These are phyloP conservation scores for Paracoccidioides lutzii DNA, from an alignment of 2,329 filamentous ascomycete species.

Conservation along the genomic window DNA sequence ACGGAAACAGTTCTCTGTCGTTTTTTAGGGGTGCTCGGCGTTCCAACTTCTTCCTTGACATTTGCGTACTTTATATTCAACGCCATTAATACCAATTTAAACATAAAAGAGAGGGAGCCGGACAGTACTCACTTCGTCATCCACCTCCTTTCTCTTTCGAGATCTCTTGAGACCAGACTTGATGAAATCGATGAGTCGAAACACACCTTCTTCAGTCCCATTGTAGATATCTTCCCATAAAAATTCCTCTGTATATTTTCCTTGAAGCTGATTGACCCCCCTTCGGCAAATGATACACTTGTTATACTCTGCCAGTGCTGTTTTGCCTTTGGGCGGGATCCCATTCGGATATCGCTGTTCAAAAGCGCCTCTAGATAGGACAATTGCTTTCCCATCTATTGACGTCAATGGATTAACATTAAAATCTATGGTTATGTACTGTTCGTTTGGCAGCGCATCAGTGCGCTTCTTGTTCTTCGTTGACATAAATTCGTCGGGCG, in stretches of 20 bases:
- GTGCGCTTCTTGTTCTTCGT: slow-evolving; percentile 69
- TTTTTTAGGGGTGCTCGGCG: slow-evolving; percentile 43
- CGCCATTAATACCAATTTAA: not conserved
- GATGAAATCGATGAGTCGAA: slow-evolving; percentile 52
- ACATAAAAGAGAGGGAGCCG: not conserved
- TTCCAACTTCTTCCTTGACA: slow-evolving; percentile 23
- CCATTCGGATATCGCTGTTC: slow-evolving; percentile 58
- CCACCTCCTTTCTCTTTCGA: slow-evolving; percentile 38
- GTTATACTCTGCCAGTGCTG: slow-evolving; percentile 55
- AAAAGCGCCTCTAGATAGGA: slow-evolving; percentile 63
- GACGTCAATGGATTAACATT: slow-evolving; percentile 78
- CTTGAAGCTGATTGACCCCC: slow-evolving; percentile 77
- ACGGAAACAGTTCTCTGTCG: slow-evolving; percentile 39
- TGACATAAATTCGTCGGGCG: slow-evolving; percentile 75
- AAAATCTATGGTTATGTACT: slow-evolving; percentile 79
- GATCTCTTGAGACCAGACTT: slow-evolving; percentile 53
- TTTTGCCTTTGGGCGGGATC: slow-evolving; percentile 51
- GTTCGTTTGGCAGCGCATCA: slow-evolving; percentile 74
- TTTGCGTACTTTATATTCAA: slow-evolving; percentile 14
- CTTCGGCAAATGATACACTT: slow-evolving; percentile 84
- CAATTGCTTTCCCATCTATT: slow-evolving; percentile 75
- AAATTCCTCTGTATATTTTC: slow-evolving; percentile 86
- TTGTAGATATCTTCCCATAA: slow-evolving; percentile 75
- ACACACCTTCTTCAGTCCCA: slow-evolving; percentile 52
- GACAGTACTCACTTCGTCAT: slow-evolving; percentile 23